Percentiles rank a stretch among this genome's conserved stretches.
Conservation (phyloP, 2,329 filamentous ascomycete genomes). For the Talaromyces sp. region DNA sequence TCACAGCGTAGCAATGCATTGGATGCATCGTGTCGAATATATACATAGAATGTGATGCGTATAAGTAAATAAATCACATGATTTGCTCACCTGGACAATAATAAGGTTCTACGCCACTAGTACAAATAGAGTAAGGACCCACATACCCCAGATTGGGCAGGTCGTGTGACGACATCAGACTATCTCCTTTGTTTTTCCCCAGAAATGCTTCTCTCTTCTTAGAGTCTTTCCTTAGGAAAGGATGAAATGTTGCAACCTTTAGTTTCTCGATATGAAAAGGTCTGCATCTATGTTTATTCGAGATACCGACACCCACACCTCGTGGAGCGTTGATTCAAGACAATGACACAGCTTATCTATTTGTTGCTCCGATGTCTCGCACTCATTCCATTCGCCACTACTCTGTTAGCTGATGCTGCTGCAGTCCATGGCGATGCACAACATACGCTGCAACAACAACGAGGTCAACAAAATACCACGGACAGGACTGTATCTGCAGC, state of each 20-base stretch:
- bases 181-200: not conserved
- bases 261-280: not conserved
- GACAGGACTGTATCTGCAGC: constrained; percentile 47
- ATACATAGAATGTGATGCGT: not conserved
- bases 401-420: not conserved
- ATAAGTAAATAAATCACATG: not conserved
- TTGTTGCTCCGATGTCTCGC: not conserved
- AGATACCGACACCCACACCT: too few species aligned
- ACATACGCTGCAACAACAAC: not conserved
- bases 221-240: too few species aligned
- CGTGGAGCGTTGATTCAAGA: not conserved
- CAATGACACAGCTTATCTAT: not conserved
- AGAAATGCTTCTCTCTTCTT: not conserved
- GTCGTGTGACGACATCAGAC: constrained; percentile 9
- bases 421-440: not conserved
- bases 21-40: not conserved
- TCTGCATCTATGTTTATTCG: too few species aligned
- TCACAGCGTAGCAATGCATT: not conserved
- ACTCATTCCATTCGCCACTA: not conserved
- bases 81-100: not conserved
- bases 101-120: not conserved
- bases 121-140: not conserved
- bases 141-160: constrained; percentile 5
- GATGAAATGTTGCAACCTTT: not conserved
- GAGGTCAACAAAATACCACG: not conserved